Evolutionary conservation across 2,329 filamentous ascomycete species (phyloP), one percentile per base, ranked within the genome.

Genomic region (Trichoderma sp.): DNA sequence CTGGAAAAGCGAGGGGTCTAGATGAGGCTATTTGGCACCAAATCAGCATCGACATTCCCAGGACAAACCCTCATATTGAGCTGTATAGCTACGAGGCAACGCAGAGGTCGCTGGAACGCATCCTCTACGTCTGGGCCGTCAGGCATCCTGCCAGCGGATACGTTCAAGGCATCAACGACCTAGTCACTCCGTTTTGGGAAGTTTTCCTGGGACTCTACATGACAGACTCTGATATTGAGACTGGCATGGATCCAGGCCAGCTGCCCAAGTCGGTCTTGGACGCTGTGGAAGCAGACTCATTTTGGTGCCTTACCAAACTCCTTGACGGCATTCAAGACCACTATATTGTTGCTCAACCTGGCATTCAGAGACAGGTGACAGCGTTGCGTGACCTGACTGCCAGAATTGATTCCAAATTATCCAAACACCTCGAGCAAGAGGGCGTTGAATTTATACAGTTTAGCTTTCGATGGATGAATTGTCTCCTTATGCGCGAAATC

Each of bases 391-490:
- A 99, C 79, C 86, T 99, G 43, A 97, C 95, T 1, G 91, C 92
- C 65, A 87, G 96, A 68, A 99, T 99, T 72, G 95, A 98, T 77
- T 87, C 88, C 32, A 86, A 86, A 4, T 83, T 99, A 59, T 93
- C 94, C 3, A 96, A 92, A 74, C 96, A 99, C 77, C 84, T 99
- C 51, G 93, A 97, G 77, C 87, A 87, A 28, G 94, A 98, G 79
- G 91, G 94, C 37, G 93, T 99, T 32, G 96, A 99, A 78, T 99
- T 99, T 77, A 99, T 99, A 76, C 96, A 99, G 77, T 99, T 99
- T 81, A 97, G 94, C 80, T 99, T 99, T 79, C 87, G 96, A 68
- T 99, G 96, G 96, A 99, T 99, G 96, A 99, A 99, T 76, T 99
- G 96, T 79, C 87, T 99, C 64, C 84, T 99, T 72, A 99, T 99